Percentiles rank a stretch among this genome's conserved stretches.
Conservation (phyloP, 106 monocot species). For the Iris macrosiphon region DNA sequence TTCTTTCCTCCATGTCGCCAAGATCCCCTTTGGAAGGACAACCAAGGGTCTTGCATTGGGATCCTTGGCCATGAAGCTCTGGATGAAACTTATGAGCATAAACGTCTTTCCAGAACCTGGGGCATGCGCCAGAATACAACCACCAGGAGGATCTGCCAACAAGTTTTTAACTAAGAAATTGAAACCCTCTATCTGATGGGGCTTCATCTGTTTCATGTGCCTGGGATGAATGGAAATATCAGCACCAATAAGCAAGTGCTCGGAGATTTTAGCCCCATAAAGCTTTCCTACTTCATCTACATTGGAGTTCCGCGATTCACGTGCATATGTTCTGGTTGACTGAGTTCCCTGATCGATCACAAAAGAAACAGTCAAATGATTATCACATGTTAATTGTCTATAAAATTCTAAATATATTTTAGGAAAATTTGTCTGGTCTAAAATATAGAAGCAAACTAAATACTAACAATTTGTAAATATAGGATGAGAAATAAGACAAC, state of each 20-base stretch:
- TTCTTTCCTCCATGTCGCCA: conserved; percentile 80
- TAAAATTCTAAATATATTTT: too few relatives aligned
- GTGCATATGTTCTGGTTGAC: conserved; percentile 24
- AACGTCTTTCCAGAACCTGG: conserved; percentile 98
- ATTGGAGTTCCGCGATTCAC: conserved; percentile 16
- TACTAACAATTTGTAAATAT: too few relatives aligned
- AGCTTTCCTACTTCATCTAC: conserved; percentile 10
- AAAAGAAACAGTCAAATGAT: too few relatives aligned
- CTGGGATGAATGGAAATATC: conserved; percentile 79
- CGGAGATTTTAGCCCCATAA: conserved; percentile 9
- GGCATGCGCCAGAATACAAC: conserved; percentile 95
- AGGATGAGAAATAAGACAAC: too few relatives aligned
- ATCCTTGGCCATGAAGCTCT: conserved; percentile 82
- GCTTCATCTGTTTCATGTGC: conserved; percentile 69
- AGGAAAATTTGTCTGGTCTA: too few relatives aligned
- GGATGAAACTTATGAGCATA: conserved; percentile 97
- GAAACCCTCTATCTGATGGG: conserved; percentile 90
- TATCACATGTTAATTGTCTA: too few relatives aligned
- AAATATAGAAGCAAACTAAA: too few relatives aligned
- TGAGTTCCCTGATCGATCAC: conserved; percentile 39
- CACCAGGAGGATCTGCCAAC: conserved; percentile 70
- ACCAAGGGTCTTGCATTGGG: conserved; percentile 65
- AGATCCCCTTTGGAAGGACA: conserved; percentile 82
- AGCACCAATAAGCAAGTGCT: conserved; percentile 16
- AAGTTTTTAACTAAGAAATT: conserved; percentile 82